Base-by-base conservation (phyloP, 2,329 filamentous ascomycete species). In the Diplodia scrobiculata region DNA sequence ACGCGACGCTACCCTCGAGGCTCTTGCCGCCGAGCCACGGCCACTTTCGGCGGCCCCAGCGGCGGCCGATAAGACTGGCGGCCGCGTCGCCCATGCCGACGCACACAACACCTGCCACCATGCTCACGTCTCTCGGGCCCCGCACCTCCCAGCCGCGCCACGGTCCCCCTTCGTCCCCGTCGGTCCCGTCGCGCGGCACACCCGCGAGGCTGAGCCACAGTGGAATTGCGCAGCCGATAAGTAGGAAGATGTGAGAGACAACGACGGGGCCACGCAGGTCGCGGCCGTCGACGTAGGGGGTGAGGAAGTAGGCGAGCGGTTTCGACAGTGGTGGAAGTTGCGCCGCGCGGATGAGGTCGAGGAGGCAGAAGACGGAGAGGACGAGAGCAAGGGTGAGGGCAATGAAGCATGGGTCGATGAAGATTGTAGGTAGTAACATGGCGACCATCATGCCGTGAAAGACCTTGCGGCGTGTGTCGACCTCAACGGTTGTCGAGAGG, bases 361-460 rank as follows among this genome's bases (percentile, higher is more conserved):
- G 85, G 4, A 98, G 82, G 14, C 98, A 82, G 74, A 99, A 99
- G 63, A 96, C 83, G 3, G 90, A 88, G 41, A 99, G 84, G 29
- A 92, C 87, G 36, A 97, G 80, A 0, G 84, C 83, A n/a, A 98
- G 83, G 0, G 92, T 91, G 13, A 99, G 82, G 1, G 90, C 87
- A 59, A 89, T 88, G 76, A 91, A 98, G 48, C 89, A 84, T 0
- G 95, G 94, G 76, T 99, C 95, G 69, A 98, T 80, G 74, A 88
- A 97, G 1, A 89, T 91, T 1, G 91, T 87, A 0, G 95, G 93
- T 1, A 98, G 83, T 66, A 99, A 89, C 91, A 99, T 97, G 66
- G 88, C 87, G 7, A 98, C 94, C 90, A 98, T 98, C 84, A 94
- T 97, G 71, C 96, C 96, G 77, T 99, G 95, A 76, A 99, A 99